Evolutionary conservation across 2,329 filamentous ascomycete species (phyloP).

Genomic region (Lecanicillium sp.): DNA sequence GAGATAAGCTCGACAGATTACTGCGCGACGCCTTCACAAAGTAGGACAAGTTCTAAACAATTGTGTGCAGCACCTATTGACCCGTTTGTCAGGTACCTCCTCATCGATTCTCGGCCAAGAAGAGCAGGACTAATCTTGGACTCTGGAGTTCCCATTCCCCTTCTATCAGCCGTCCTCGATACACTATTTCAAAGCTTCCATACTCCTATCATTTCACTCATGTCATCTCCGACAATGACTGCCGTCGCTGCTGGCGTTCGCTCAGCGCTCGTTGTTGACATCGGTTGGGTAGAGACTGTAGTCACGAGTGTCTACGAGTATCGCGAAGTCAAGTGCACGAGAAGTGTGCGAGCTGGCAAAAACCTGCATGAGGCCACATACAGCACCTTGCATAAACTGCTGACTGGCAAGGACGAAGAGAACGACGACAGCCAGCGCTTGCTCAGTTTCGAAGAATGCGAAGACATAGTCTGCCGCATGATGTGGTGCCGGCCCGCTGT

Average conservation of each 20-base stretch:
- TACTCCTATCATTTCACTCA: conserved; percentile 69
- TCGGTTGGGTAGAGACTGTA: conserved; percentile 87
- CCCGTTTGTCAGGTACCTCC: conserved; percentile 41
- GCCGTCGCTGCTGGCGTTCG: conserved; percentile 74
- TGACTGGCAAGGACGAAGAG: conserved; percentile 20
- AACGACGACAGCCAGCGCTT: conserved; percentile 22
- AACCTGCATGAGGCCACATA: conserved; percentile 63
- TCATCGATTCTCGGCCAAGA: conserved; percentile 69
- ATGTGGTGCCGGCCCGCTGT: conserved; percentile 59
- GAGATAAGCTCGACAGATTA: conserved; percentile 79
- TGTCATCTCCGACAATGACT: conserved; percentile 69
- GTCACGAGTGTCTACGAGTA: conserved; percentile 88
- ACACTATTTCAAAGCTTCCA: conserved; percentile 77
- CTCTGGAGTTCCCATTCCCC: conserved; percentile 65
- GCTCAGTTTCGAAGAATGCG: conserved; percentile 69
- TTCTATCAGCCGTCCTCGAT: conserved; percentile 68
- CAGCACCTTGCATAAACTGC: conserved; percentile 41
- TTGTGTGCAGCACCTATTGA: neutral
- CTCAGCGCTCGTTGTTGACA: conserved; percentile 78
- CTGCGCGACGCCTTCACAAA: conserved; percentile 77
- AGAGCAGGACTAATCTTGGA: conserved; percentile 70
- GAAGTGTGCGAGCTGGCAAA: conserved; percentile 69
- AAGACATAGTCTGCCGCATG: conserved; percentile 68
- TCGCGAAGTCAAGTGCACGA: conserved; percentile 64
- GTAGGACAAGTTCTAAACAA: conserved; percentile 40